A percentile compares a stretch with the other conserved stretches of the same genome.
Evolutionary conservation across 805 yeast genomes (phyloP).

Genomic region (Komagataella pastoris): DNA sequence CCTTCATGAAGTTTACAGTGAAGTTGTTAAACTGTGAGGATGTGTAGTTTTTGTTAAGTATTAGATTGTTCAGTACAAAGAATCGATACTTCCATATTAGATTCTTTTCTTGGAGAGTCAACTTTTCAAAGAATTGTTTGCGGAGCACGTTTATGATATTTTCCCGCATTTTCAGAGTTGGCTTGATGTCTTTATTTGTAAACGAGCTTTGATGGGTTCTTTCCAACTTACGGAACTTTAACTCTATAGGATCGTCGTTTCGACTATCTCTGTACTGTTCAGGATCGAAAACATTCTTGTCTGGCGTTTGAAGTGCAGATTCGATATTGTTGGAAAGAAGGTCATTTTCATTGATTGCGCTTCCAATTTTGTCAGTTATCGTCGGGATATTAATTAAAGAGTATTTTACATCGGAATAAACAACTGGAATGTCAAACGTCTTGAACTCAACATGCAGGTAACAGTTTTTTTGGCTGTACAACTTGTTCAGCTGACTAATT

Average conservation of each 20-base stretch:
- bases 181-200: constrained; percentile 76
- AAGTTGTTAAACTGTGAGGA: constrained; percentile 21
- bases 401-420: constrained; percentile 46
- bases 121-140: constrained; percentile 74
- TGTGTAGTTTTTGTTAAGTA: constrained; percentile 14
- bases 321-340: not conserved
- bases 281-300: not conserved
- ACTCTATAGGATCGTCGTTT: constrained; percentile 72
- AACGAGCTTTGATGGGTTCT: constrained; percentile 70
- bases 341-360: not conserved
- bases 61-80: constrained; percentile 47
- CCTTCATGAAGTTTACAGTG: constrained; percentile 58
- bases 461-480: not conserved
- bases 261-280: constrained; percentile 15
- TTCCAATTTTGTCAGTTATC: not conserved
- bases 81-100: constrained; percentile 86
- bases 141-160: constrained; percentile 54
- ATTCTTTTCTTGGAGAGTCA: constrained; percentile 74
- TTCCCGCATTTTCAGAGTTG: constrained; percentile 71
- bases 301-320: not conserved
- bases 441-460: constrained; percentile 33
- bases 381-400: constrained; percentile 15
- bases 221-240: constrained; percentile 72
- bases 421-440: constrained; percentile 60
- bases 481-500: constrained; percentile 22